A percentile compares a stretch with the other conserved stretches of the same genome.
Evolutionary conservation across 2,329 filamentous ascomycete species (phyloP).

Genomic region (Cercospora nicotianae): DNA sequence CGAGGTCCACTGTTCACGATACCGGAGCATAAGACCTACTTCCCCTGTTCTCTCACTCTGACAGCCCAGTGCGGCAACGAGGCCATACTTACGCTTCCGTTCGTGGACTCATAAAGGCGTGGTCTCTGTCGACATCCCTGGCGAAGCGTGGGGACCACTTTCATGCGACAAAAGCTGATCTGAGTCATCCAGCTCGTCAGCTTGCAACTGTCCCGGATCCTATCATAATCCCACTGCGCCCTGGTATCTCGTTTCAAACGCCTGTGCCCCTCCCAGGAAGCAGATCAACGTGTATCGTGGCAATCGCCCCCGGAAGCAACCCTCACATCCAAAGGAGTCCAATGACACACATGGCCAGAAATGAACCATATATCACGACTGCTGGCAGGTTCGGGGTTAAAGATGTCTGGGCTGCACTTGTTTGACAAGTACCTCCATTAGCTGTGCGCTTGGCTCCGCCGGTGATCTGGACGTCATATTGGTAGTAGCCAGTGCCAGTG

Average conservation of each 20-base stretch:
- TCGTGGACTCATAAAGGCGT: not conserved
- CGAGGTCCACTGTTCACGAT: not conserved
- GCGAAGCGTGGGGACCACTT: not conserved
- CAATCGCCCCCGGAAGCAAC: not conserved
- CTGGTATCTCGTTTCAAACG: not conserved
- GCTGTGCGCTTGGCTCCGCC: slow-evolving; percentile 24
- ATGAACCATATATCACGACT: not conserved
- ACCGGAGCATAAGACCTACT: not conserved
- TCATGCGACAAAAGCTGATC: not conserved
- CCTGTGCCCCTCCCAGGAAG: not conserved
- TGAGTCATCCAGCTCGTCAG: not conserved
- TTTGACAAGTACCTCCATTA: slow-evolving; percentile 23
- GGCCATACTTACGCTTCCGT: not conserved
- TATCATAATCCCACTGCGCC: not conserved
- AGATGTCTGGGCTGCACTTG: slow-evolving; percentile 2
- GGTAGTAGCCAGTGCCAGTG: slow-evolving; percentile 26
- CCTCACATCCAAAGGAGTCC: slow-evolving; percentile 7
- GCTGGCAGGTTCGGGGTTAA: not conserved
- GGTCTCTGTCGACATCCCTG: not conserved
- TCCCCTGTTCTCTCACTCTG: not conserved
- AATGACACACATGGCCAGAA: not conserved
- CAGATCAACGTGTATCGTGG: not conserved
- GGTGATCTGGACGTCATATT: slow-evolving; percentile 27
- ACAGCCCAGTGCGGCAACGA: not conserved
- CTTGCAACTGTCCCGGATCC: not conserved